Percentiles rank a stretch among this genome's conserved stretches.
These are phyloP conservation scores for Venturiaceae sp. DNA, from an alignment of 2,329 filamentous ascomycete genomes.

Conservation along the genomic window DNA sequence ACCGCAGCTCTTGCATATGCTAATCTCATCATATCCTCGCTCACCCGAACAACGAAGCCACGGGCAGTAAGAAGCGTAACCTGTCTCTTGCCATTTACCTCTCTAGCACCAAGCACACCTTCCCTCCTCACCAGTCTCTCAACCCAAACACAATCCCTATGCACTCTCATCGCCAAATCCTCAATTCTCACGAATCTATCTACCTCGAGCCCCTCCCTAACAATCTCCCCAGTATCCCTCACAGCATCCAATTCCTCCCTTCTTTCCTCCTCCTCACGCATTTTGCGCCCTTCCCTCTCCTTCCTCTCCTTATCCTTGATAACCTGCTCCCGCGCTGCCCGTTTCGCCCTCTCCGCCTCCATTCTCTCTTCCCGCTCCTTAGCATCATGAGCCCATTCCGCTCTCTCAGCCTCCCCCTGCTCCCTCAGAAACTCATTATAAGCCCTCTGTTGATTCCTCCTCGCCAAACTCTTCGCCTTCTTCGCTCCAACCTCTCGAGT, in stretches of 20 bases:
- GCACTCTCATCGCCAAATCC: constrained; percentile 30
- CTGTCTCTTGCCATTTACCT: constrained; percentile 16
- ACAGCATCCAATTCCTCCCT: constrained; percentile 25
- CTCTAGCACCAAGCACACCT: constrained; percentile 25
- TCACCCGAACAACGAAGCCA: constrained; percentile 33
- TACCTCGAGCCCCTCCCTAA: constrained; percentile 20
- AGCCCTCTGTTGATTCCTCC: constrained; percentile 30
- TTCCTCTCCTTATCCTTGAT: constrained; percentile 29
- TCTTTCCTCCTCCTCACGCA: constrained; percentile 24
- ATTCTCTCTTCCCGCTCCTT: constrained; percentile 35
- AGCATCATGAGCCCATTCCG: constrained; percentile 29
- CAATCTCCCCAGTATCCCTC: constrained; percentile 15
- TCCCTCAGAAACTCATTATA: constrained; percentile 41
- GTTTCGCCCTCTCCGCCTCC: constrained; percentile 30
- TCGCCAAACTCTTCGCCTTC: constrained; percentile 38
- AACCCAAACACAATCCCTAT: constrained; percentile 31
- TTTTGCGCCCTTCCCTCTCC: constrained; percentile 28
- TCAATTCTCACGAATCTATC: constrained; percentile 24
- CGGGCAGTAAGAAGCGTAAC: constrained; percentile 29
- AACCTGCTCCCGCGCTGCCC: constrained; percentile 31
- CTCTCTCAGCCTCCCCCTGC: constrained; percentile 35
- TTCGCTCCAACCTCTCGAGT: constrained; percentile 34
- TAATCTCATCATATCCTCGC: constrained; percentile 25
- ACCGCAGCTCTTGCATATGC: constrained; percentile 26
- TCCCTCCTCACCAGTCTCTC: constrained; percentile 29